Evolutionary conservation across 2,329 filamentous ascomycete species (phyloP), one percentile per base, ranked within the genome.

Genomic region (Drechslerella coelobrocha): DNA sequence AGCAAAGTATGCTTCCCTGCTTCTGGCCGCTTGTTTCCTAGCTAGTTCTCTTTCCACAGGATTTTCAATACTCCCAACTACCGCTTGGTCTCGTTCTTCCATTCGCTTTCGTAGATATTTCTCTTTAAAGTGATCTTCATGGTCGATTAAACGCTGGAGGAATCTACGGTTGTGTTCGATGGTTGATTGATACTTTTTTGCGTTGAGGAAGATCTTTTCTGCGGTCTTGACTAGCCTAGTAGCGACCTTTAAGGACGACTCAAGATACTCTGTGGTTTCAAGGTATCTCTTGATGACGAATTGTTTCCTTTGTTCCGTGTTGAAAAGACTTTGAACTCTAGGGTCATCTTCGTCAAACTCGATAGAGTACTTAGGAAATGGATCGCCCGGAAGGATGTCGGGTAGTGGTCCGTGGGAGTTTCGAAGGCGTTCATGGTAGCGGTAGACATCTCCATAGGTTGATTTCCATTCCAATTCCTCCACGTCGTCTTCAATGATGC

Each of bases 281-380:
- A 39, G 26, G 9, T 56, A 55, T 1, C 57, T 41, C 23, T 50
- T 29, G 9, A 48, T 24, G n/a, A 52, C 26, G 17, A 53, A 41
- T 4, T 7, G 27, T 19, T 4, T 31, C n/a, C 8, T 26, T 31
- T 54, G 27, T 1, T 60, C 29, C 6, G 12, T 48, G 1, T 47
- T 47, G 26, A 71, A 71, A 10, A 71, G 48, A 2, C 41, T 54
- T 41, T 63, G 26, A 8, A 71, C 37, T 0, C n/a, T 21, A 3
- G 53, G 59, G 29, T 71, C 34, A 12, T 62, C 31, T 26, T 39
- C 27, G n/a, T 71, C 48, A 17, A 71, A 71, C 2, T 63, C 31
- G 19, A 29, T 26, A 10, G 65, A 27, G 3, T 12, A 8, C 1
- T 17, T 27, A 8, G 59, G 59, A 23, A 59, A 71, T 3, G 66